Base-by-base conservation (phyloP, 331 rosid genomes). In the Ulmus americana region DNA sequence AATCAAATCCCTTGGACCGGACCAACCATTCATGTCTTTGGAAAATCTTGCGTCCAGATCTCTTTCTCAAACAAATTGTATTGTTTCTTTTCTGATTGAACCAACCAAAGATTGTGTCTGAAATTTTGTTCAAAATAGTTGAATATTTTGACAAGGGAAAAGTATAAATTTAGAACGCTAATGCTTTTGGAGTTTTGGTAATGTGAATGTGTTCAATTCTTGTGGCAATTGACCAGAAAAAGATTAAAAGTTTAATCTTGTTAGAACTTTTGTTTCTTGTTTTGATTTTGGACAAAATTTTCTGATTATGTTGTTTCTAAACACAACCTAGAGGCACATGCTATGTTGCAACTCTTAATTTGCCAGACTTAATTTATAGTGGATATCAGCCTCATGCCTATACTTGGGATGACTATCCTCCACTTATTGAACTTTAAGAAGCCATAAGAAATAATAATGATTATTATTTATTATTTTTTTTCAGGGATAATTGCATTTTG, bases 261-360 rank as follows among this genome's bases (percentile, higher is more conserved):
- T 3, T 3, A 28, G 4, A 28, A 28, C 4, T 28, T 28, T 6
- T 61, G n/a, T 61, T 22, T n/a, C 13, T 28, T 7, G 35, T 48
- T 46, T 18, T 46, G 0, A 2, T 48, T 7, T 46, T 46, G 35
- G 2, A 28, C 35, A 13, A 16, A 0, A 14, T 63, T 41, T 63
- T 9, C 9, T 47, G 12, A n/a, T 35, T 13, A 46, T 22, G 1
- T 4, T 12, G 15, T 16, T 55, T 55, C 41, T 4, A 22, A 55
- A 10, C 11, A 80, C 87, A 92, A 96, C 94, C 95, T 70, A 72
- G 98, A 77, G 98, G 86, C 63, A 83, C 85, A 39, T 92, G 98
- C 59, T 92, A 92, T 73, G 81, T 92, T 56, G 95, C 96, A 10
- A 80, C 75, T 77, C 84, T 87, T 7, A 96, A 95, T 53, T 75